These are phyloP conservation scores for Xylariales sp. DNA, from an alignment of 2,329 filamentous ascomycete genomes.

Conservation along the genomic window DNA sequence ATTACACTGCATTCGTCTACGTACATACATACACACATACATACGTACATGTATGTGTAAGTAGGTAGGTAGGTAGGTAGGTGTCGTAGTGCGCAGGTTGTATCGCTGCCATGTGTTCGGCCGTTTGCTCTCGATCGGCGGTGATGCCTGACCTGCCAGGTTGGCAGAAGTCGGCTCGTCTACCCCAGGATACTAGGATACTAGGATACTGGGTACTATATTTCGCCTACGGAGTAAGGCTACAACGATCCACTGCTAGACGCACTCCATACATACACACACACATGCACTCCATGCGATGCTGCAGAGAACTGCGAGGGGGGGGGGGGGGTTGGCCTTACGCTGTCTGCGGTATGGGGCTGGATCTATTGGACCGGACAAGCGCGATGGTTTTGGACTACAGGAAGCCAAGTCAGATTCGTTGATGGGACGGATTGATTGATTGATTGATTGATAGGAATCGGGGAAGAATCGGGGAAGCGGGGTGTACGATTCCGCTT, in stretches of 20 bases:
- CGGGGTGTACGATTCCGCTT: neutral
- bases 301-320: conserved; percentile 15
- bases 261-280: conserved; percentile 15
- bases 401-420: neutral
- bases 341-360: neutral
- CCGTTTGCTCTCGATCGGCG: neutral
- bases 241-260: neutral
- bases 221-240: no score
- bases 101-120: neutral
- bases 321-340: neutral
- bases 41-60: no score
- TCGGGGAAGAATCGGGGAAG: neutral
- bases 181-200: neutral
- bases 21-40: neutral
- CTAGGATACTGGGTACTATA: no score
- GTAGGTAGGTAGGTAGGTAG: no score
- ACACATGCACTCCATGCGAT: conserved; percentile 14
- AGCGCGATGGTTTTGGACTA: neutral
- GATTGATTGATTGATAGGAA: neutral
- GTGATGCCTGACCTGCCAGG: neutral
- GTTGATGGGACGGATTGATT: no score
- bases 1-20: neutral
- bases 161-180: no score
- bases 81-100: neutral
- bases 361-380: neutral